phyloP scores from a whole-genome alignment of 306 rosid genomes.

The Betula pendula region DNA sequence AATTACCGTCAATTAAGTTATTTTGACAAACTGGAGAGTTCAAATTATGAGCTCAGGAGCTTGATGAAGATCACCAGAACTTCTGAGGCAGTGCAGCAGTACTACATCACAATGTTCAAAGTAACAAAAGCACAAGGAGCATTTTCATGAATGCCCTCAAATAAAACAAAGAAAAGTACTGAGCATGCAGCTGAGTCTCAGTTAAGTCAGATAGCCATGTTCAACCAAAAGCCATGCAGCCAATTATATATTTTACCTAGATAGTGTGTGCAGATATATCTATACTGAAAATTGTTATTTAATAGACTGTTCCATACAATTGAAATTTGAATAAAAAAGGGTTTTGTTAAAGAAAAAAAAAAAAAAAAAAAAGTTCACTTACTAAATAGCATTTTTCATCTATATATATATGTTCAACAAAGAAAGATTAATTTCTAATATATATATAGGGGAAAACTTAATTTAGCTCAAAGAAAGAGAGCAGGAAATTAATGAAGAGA shows the following conservation, averaged over 20 bases:
- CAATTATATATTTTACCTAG: neutral
- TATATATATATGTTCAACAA: neutral
- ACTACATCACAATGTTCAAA: constrained; percentile 29
- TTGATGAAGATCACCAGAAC: constrained; percentile 26
- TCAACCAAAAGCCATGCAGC: constrained; percentile 31
- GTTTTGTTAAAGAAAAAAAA: too few relatives aligned
- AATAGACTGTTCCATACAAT: too few relatives aligned
- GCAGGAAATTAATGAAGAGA: neutral
- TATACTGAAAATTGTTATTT: too few relatives aligned
- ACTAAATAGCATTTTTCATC: too few relatives aligned
- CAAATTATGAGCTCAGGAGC: constrained; percentile 12
- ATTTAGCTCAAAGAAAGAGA: neutral
- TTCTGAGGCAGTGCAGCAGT: constrained; percentile 33
- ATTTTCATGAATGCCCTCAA: constrained; percentile 27
- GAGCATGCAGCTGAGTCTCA: constrained; percentile 21
- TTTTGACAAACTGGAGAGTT: constrained; percentile 20
- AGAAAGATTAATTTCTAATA: neutral
- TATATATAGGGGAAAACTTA: neutral
- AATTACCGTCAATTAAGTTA: too few relatives aligned
- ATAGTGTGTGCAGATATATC: neutral
- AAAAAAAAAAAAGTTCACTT: too few relatives aligned
- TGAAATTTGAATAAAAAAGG: too few relatives aligned
- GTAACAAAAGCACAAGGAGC: constrained; percentile 34
- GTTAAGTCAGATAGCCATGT: constrained; percentile 24
- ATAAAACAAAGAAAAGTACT: constrained; percentile 30